Evolutionary conservation across 2,329 filamentous ascomycete species (phyloP).

Genomic region (Apiospora sp.): DNA sequence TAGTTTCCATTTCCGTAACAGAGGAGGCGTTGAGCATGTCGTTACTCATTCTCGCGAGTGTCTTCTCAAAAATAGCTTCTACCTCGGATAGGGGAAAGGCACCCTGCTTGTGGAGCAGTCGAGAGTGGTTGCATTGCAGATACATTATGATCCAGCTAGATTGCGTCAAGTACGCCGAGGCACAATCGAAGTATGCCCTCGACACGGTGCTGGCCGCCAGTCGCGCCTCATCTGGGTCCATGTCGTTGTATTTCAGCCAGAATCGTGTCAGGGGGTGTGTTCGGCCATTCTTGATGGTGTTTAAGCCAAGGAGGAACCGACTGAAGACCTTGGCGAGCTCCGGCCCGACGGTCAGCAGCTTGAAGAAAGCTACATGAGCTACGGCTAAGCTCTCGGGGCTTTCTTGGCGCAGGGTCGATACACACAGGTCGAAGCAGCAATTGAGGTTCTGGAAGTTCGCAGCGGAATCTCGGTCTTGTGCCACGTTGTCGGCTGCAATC

Average conservation of each 20-base stretch:
- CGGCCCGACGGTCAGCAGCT: constrained; percentile 23
- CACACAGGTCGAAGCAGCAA: constrained; percentile 26
- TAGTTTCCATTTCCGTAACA: background rate
- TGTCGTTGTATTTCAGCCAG: constrained; percentile 14
- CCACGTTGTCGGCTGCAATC: constrained; percentile 15
- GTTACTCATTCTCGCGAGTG: background rate
- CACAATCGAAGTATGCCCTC: constrained; percentile 25
- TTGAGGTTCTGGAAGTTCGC: constrained; percentile 21
- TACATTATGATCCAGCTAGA: background rate
- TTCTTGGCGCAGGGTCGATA: constrained; percentile 17
- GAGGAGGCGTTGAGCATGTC: background rate
- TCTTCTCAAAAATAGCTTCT: constrained; percentile 12
- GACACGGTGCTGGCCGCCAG: constrained; percentile 19
- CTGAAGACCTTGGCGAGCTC: constrained; percentile 25
- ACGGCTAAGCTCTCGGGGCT: constrained; percentile 15
- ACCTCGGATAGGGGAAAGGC: constrained; percentile 20
- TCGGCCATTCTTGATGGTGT: constrained; percentile 24
- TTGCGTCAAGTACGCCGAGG: constrained; percentile 3
- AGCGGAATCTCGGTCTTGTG: background rate
- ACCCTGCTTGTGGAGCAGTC: constrained; percentile 21
- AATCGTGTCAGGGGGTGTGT: constrained; percentile 25
- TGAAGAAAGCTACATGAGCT: constrained; percentile 23
- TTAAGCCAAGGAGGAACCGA: constrained; percentile 22
- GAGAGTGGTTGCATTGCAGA: constrained; percentile 18
- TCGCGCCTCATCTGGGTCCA: constrained; percentile 15